Evolutionary conservation across 2,329 filamentous ascomycete species (phyloP).

Genomic region (Fusarium sp.): DNA sequence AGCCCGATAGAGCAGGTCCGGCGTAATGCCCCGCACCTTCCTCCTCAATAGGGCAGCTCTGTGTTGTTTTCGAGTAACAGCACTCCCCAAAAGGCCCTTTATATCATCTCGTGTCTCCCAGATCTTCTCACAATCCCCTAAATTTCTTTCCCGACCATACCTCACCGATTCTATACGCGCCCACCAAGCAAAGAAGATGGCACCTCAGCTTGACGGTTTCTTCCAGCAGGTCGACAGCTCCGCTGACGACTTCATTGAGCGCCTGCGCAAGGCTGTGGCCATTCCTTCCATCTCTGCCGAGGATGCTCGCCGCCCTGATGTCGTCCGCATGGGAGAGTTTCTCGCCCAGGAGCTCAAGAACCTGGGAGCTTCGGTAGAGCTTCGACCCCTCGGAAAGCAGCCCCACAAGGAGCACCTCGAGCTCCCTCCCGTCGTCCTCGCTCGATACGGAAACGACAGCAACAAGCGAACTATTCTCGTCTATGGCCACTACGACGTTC

Average conservation of each 20-base stretch:
- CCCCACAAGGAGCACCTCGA: slow-evolving; percentile 90
- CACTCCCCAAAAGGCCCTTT: slow-evolving; percentile 39
- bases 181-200: slow-evolving; percentile 81
- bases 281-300: slow-evolving; percentile 97
- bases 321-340: slow-evolving; percentile 95
- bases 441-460: slow-evolving; percentile 90
- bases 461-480: slow-evolving; percentile 95
- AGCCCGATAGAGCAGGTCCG: slow-evolving; percentile 41
- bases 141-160: slow-evolving; percentile 53
- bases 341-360: slow-evolving; percentile 84
- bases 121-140: slow-evolving; percentile 23
- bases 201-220: slow-evolving; percentile 88
- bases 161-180: slow-evolving; percentile 63
- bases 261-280: slow-evolving; percentile 89
- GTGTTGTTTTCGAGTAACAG: slow-evolving; percentile 37
- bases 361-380: slow-evolving; percentile 88
- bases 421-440: slow-evolving; percentile 91
- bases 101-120: slow-evolving; percentile 35
- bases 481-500: slow-evolving; percentile 98
- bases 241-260: slow-evolving; percentile 85
- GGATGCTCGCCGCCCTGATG: slow-evolving; percentile 87
- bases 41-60: slow-evolving; percentile 47
- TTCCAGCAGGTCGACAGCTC: slow-evolving; percentile 91
- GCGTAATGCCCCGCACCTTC: slow-evolving; percentile 60
- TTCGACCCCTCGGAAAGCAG: slow-evolving; percentile 89